Percentiles rank a stretch among this genome's conserved stretches.
Evolutionary conservation across 257 asterid genomes (phyloP).

Genomic region (Striga asiatica): DNA sequence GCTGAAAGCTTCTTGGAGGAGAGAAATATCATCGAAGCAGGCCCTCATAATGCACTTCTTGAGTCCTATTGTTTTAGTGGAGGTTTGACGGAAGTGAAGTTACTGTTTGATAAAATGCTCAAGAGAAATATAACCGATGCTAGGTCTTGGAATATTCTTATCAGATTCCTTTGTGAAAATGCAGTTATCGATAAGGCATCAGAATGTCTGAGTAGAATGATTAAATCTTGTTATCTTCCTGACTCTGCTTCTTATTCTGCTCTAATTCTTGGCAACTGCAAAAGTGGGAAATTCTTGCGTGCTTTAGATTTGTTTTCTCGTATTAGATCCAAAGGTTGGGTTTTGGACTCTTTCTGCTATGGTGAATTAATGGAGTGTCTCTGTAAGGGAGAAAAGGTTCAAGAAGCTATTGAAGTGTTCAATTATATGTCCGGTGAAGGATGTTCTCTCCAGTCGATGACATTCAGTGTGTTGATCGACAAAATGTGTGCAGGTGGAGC

Average conservation of each 20-base stretch:
- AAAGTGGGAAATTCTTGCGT: slow-evolving; percentile 23
- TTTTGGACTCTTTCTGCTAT: slow-evolving; percentile 47
- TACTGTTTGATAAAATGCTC: slow-evolving; percentile 40
- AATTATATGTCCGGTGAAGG: slow-evolving; percentile 45
- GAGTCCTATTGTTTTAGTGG: slow-evolving; percentile 35
- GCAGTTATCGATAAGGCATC: slow-evolving; percentile 32
- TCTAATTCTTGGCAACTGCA: slow-evolving; percentile 55
- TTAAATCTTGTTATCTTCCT: slow-evolving; percentile 32
- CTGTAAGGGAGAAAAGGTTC: slow-evolving; percentile 28
- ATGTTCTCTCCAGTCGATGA: slow-evolving; percentile 25
- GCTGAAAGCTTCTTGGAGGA: slow-evolving; percentile 45
- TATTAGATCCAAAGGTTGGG: slow-evolving; percentile 31
- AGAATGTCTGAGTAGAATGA: slow-evolving; percentile 62
- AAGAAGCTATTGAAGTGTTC: slow-evolving; percentile 46
- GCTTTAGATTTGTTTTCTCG: slow-evolving; percentile 41
- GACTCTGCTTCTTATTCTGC: slow-evolving; percentile 54
- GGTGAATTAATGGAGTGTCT: slow-evolving; percentile 45
- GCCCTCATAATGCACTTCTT: slow-evolving; percentile 50
- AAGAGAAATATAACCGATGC: slow-evolving; percentile 28
- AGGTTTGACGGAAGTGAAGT: slow-evolving; percentile 27
- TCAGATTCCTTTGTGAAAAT: slow-evolving; percentile 39
- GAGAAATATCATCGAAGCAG: slow-evolving; percentile 23
- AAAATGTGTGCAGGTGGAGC: slow-evolving; percentile 33
- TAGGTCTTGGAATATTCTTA: slow-evolving; percentile 58
- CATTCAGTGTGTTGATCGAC: slow-evolving; percentile 39